Base-by-base conservation (phyloP, 2,329 filamentous ascomycete species). In the Hypoxylon sp. region DNA sequence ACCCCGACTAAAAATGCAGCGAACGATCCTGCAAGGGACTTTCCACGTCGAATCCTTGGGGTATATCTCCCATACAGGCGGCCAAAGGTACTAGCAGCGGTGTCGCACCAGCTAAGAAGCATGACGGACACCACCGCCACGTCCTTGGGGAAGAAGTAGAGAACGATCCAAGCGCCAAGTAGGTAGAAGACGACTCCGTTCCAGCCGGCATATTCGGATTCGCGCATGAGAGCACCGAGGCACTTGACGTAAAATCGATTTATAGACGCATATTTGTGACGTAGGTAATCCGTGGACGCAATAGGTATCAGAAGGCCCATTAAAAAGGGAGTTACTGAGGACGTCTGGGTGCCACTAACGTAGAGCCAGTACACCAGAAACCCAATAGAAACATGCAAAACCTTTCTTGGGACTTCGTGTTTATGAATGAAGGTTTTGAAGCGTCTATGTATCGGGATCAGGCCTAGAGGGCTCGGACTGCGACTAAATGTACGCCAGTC, bases 171-270 rank as follows among this genome's bases (percentile, higher is more conserved):
- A 26, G 93, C 90, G 59, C 95, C 95, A 6, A 97, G 86, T 8
- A 99, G 87, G 79, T 98, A 99, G 83, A 92, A 97, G 69, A 99
- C 96, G 70, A 98, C 94, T 54, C 95, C 95, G 76, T 99, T 99
- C 84, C 93, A 99, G 53, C 93, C 92, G 49, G 89, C 85, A 70
- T 94, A 97, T 79, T 99, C 95, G 68, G 91, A 95, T 81, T 99
- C 95, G 56, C 95, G 91, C 95, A 99, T 99, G 71, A 99, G 84
- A 0, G 94, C 93, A 48, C 95, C 95, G 13, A 98, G 80, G 37
- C 87, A 85, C 59, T 86, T 88, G 71, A 98, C 94, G 78, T 98
- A 99, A 59, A 97, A 76, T 37, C 89, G 85, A 77, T 99, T 99
- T 73, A 99, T 86, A 1, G 88, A 85, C 62, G 91, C 87, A 71